These are phyloP conservation scores for Pseudohalonectria lignicola DNA, from an alignment of 2,329 filamentous ascomycete genomes.

Conservation along the genomic window DNA sequence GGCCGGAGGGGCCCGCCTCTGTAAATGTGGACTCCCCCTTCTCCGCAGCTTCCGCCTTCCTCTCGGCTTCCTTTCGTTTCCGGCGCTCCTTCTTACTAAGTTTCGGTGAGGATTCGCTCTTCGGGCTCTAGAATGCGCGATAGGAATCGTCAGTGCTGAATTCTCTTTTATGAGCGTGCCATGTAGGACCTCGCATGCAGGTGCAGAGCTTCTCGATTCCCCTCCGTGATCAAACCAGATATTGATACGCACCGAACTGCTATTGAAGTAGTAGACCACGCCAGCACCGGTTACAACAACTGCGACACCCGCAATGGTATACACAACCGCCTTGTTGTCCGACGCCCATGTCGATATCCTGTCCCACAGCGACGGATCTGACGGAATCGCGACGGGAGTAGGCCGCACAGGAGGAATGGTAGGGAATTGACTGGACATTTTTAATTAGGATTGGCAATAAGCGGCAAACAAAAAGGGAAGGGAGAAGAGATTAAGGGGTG, in stretches of 20 bases:
- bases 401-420: conserved; percentile 34
- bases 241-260: conserved; percentile 36
- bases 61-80: conserved; percentile 72
- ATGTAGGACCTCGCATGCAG: no score
- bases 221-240: no score
- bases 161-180: no score
- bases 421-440: conserved; percentile 21
- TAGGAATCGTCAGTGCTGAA: no score
- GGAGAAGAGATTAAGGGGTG: conserved; percentile 7
- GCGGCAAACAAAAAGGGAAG: background rate
- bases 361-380: conserved; percentile 71
- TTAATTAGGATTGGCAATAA: no score
- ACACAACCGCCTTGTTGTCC: conserved; percentile 91
- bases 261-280: conserved; percentile 80
- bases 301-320: conserved; percentile 91
- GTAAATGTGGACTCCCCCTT: conserved; percentile 8
- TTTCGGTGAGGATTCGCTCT: conserved; percentile 48
- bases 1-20: background rate
- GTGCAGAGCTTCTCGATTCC: no score
- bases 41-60: conserved; percentile 26
- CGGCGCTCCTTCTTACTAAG: conserved; percentile 82
- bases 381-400: conserved; percentile 34
- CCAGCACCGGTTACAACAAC: conserved; percentile 86
- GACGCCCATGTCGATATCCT: conserved; percentile 84
- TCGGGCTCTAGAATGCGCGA: no score